Evolutionary conservation across 2,329 filamentous ascomycete species (phyloP).

Genomic region (Colletotrichum melonis): DNA sequence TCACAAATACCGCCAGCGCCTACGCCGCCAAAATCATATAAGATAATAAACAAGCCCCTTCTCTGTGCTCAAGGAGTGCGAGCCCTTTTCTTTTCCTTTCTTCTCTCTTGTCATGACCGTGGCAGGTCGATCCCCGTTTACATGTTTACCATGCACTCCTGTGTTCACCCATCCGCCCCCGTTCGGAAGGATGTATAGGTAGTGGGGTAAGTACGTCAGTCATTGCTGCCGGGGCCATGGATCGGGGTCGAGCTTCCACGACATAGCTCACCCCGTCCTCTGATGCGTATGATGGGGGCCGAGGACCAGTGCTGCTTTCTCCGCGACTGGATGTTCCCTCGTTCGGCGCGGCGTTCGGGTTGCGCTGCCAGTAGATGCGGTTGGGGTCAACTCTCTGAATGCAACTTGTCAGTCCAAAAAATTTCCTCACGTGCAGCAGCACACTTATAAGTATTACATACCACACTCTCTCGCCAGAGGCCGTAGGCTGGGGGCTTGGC

Average conservation of each 20-base stretch:
- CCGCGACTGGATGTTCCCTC: constrained; percentile 10
- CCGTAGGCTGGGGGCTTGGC: constrained; percentile 85
- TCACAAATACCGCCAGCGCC: background rate
- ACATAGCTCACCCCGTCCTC: constrained; percentile 82
- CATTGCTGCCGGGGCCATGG: constrained; percentile 55
- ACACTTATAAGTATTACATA: constrained; percentile 52
- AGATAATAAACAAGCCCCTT: background rate
- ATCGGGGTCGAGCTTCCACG: constrained; percentile 73
- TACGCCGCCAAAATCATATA: background rate
- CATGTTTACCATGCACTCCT: background rate
- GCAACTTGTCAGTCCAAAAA: background rate
- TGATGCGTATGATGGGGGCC: constrained; percentile 81
- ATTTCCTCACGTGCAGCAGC: background rate
- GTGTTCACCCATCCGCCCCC: constrained; percentile 38
- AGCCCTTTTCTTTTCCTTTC: background rate
- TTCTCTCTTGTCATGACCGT: background rate
- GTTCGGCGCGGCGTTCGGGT: constrained; percentile 51
- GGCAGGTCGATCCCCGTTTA: background rate
- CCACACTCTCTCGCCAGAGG: constrained; percentile 84
- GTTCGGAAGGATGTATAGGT: constrained; percentile 61
- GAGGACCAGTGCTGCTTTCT: constrained; percentile 44
- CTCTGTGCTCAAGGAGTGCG: background rate
- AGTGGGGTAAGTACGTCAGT: constrained; percentile 43
- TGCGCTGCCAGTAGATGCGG: constrained; percentile 83
- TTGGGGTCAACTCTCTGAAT: constrained; percentile 80